phyloP scores from a whole-genome alignment of 2,329 filamentous ascomycete species.

The Fusarium gaditjirri region DNA sequence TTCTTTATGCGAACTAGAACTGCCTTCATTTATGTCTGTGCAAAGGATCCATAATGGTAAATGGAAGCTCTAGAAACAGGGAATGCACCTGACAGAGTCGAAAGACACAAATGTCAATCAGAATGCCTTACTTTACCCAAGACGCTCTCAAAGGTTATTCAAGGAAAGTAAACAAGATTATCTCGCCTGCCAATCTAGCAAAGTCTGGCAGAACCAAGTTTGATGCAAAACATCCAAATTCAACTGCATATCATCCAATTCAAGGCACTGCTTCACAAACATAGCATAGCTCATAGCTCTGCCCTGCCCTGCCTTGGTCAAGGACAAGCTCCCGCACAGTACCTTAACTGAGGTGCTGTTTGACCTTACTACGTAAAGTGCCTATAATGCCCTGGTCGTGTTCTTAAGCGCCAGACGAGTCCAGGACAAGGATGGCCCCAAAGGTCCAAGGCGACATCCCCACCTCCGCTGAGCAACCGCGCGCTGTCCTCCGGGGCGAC shows the following conservation, averaged over 20 bases:
- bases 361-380: slow-evolving; percentile 1
- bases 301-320: slow-evolving; percentile 3
- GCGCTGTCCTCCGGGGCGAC: slow-evolving; percentile 34
- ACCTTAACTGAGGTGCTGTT: slow-evolving; percentile 9
- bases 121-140: neutral
- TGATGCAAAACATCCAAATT: slow-evolving; percentile 39
- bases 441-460: slow-evolving; percentile 37
- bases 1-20: slow-evolving; percentile 41
- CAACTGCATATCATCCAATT: slow-evolving; percentile 38
- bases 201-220: slow-evolving; percentile 25
- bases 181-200: neutral
- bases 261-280: slow-evolving; percentile 36
- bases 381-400: slow-evolving; percentile 7
- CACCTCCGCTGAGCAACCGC: slow-evolving; percentile 47
- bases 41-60: slow-evolving; percentile 20
- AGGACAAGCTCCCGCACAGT: slow-evolving; percentile 4
- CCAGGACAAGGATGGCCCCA: slow-evolving; percentile 31
- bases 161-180: slow-evolving; percentile 12
- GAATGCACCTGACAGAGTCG: slow-evolving; percentile 20
- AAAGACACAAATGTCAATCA: neutral
- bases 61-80: slow-evolving; percentile 28
- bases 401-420: slow-evolving; percentile 41
- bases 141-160: neutral
- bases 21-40: slow-evolving; percentile 38
- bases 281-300: slow-evolving; percentile 22